Evolutionary conservation across 176 grass and related monocot species (phyloP).

Genomic region (Eleusine indica): DNA sequence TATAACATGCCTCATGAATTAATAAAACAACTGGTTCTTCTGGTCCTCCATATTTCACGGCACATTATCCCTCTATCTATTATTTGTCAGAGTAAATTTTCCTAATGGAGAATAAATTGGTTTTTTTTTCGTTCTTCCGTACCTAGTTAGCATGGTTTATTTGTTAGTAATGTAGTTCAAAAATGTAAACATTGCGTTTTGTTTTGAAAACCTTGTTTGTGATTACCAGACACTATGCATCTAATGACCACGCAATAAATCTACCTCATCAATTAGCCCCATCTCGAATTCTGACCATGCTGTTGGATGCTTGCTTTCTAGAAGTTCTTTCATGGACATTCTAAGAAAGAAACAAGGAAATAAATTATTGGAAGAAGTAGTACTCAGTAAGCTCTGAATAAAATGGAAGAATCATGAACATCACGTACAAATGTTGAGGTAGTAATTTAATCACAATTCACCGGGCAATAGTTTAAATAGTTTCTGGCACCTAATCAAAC

Average conservation of each 20-base stretch:
- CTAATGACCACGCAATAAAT: conserved; percentile 2
- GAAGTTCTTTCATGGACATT: conserved; percentile 94
- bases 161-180: not conserved
- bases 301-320: conserved; percentile 87
- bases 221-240: not conserved
- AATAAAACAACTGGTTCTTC: not conserved
- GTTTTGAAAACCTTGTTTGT: not conserved
- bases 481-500: not conserved
- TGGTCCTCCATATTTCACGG: not conserved
- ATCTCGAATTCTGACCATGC: conserved; percentile 88
- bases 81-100: not conserved
- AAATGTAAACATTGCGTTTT: not conserved
- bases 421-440: not conserved
- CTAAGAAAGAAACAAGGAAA: conserved; percentile 38
- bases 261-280: conserved; percentile 84
- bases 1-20: not conserved
- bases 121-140: not conserved
- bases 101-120: conserved; percentile 6
- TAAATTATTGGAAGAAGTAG: not conserved
- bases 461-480: not conserved
- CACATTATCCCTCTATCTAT: not conserved
- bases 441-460: not conserved
- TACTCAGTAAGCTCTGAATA: not conserved
- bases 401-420: not conserved
- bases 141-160: not conserved